phyloP scores from a whole-genome alignment of 192 early-diverging fungal genomes.

The Mortierella claussenii region DNA sequence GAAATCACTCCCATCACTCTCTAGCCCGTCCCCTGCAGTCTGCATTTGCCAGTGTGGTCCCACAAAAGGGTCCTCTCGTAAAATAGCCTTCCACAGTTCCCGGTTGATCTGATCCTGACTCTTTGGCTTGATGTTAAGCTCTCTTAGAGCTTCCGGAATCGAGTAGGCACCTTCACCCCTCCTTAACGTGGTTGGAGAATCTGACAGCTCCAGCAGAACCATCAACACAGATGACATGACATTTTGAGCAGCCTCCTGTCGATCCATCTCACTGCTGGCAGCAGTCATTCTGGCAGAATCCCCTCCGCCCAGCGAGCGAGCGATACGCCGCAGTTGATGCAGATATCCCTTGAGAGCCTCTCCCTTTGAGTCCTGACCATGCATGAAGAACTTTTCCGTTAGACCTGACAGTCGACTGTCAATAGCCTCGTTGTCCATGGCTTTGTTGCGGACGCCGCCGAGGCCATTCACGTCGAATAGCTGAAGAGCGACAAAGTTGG shows the following conservation, averaged over 20 bases:
- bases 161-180: constrained; percentile 17
- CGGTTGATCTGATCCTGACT: constrained; percentile 27
- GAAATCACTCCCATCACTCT: constrained; percentile 30
- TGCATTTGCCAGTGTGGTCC: constrained; percentile 31
- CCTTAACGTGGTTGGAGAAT: constrained; percentile 16
- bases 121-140: constrained; percentile 1
- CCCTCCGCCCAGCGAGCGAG: constrained; percentile 16
- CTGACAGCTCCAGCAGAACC: constrained; percentile 31
- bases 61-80: constrained; percentile 24
- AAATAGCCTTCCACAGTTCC: constrained; percentile 24
- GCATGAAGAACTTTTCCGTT: constrained; percentile 32
- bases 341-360: constrained; percentile 21
- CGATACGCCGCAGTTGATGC: not conserved
- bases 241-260: constrained; percentile 36
- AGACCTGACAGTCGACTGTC: constrained; percentile 22
- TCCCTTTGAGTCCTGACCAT: constrained; percentile 23
- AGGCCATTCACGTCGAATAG: constrained; percentile 37
- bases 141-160: constrained; percentile 7
- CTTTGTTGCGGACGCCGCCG: constrained; percentile 32
- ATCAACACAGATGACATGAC: constrained; percentile 21
- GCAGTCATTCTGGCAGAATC: constrained; percentile 1
- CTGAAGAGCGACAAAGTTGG: constrained; percentile 18
- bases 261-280: constrained; percentile 17
- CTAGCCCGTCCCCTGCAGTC: not conserved
- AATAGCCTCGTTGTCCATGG: constrained; percentile 20